Percentiles rank a stretch among this genome's conserved stretches.
phyloP scores from a whole-genome alignment of 176 grass and related monocot genomes.

The Alloteropsis semialata region DNA sequence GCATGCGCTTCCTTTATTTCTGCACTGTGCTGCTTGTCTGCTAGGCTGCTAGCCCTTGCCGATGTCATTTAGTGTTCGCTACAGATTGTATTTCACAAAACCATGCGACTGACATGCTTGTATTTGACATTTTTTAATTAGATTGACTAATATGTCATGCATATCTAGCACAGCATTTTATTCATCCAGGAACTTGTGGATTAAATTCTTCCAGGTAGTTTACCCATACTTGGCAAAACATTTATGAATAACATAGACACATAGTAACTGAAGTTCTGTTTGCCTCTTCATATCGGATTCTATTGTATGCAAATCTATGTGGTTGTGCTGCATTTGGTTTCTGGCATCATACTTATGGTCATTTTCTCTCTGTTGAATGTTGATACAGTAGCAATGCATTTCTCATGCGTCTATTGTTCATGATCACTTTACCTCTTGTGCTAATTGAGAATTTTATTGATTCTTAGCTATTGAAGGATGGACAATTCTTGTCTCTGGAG shows the following conservation, averaged over 20 bases:
- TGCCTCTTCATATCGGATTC: background rate
- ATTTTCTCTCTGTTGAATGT: background rate
- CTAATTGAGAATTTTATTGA: constrained; percentile 6
- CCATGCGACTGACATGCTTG: background rate
- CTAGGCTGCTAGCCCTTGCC: background rate
- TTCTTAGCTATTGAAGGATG: constrained; percentile 58
- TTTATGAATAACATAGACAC: background rate
- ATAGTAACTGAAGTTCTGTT: background rate
- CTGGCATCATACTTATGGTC: background rate
- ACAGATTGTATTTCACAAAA: background rate
- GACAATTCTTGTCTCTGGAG: constrained; percentile 49
- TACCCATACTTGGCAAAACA: background rate
- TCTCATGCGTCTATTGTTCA: background rate
- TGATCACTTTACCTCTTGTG: background rate
- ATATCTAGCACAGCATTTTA: background rate
- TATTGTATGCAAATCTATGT: constrained; percentile 21
- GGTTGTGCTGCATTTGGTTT: constrained; percentile 5
- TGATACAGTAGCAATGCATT: background rate
- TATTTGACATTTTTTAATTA: background rate
- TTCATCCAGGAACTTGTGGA: background rate
- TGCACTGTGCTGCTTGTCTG: background rate
- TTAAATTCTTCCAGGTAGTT: background rate
- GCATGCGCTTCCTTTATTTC: background rate
- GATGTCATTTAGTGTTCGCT: background rate
- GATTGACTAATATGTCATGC: background rate